Percentiles rank a stretch among this genome's conserved stretches.
These are phyloP conservation scores for Chaetomiaceae sp. DNA, from an alignment of 2,329 filamentous ascomycete species.

Conservation along the genomic window DNA sequence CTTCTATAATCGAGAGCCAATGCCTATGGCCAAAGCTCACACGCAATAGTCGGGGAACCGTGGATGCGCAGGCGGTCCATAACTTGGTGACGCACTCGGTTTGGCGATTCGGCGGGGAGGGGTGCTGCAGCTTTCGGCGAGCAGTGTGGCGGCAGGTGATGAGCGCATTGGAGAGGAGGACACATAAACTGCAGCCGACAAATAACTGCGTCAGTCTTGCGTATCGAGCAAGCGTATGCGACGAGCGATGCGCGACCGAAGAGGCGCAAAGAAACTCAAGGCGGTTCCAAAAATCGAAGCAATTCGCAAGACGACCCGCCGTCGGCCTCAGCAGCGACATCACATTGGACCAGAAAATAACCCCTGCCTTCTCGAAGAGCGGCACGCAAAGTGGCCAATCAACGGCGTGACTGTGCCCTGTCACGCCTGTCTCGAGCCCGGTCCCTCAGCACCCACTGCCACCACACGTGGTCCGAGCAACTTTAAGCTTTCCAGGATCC, in stretches of 20 bases:
- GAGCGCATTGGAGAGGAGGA: conserved; percentile 25
- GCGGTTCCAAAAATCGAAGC: conserved; percentile 18
- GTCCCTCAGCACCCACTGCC: neutral
- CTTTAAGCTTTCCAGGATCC: neutral
- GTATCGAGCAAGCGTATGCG: neutral
- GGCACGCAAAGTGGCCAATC: conserved; percentile 14
- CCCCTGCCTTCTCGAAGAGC: neutral
- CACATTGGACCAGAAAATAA: conserved; percentile 16
- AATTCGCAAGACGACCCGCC: conserved; percentile 14
- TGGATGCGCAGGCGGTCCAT: conserved; percentile 32
- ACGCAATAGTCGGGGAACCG: conserved; percentile 27
- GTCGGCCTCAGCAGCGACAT: conserved; percentile 5
- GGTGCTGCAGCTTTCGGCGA: conserved; percentile 24
- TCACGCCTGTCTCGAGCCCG: too few species aligned
- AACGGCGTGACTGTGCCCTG: neutral
- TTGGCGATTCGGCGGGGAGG: conserved; percentile 20
- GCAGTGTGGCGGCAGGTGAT: conserved; percentile 18
- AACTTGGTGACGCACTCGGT: conserved; percentile 27
- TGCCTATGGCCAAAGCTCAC: conserved; percentile 31
- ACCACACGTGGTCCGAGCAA: neutral
- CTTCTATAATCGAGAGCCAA: conserved; percentile 1
- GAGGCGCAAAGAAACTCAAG: conserved; percentile 15
- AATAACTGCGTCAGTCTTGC: conserved; percentile 3
- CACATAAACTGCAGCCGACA: neutral
- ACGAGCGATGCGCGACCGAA: conserved; percentile 12